Base-by-base conservation (phyloP, 2,329 filamentous ascomycete species). In the Allantophomopsis cytisporea region DNA sequence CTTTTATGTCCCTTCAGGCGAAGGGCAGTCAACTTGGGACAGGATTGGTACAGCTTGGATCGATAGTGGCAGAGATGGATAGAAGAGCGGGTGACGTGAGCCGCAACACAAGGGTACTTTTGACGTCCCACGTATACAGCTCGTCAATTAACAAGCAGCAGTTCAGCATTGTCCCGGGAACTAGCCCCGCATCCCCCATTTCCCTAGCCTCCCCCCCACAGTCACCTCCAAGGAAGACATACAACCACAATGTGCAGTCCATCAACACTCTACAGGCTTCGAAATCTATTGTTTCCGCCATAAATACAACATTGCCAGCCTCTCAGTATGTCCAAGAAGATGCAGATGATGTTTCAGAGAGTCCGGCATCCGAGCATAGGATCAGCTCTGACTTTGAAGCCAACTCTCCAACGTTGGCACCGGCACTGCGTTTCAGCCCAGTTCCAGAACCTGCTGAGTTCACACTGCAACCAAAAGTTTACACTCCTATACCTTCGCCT, bases 61-160 rank as follows among this genome's bases (percentile, higher is more conserved):
- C 74, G 39, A 83, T 91, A 48, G 79, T 93, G 39, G 74, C 77
- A 13, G 85, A 94, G 56, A 93, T 95, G 69, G 80, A 93, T 55
- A 79, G 77, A 55, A 79, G 84, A 53, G 87, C 87, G 35, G 86
- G 83, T 14, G 76, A 85, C 54, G 82, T 89, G 33, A 93, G 84
- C 62, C 75, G 85, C 39, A 78, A 78, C 54, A 83, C 76, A 54
- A 75, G 76, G 66, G 82, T 84, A 69, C 62, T 76, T 59, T 36
- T 36, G 34, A 42, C 45, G 31, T 31, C 14, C 31, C 18, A 37
- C 21, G 38, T 17, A 20, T 21, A 4, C 18, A 16, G 10, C 18
- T 31, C 15, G 8, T 23, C 31, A 39, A 34, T 42, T 51, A 36
- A 51, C 43, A 44, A 34, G 30, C 35, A 31, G 28, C 38, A 51